phyloP scores from a whole-genome alignment of 768 basidiomycete genomes.

The Rhizopogon salebrosus region DNA sequence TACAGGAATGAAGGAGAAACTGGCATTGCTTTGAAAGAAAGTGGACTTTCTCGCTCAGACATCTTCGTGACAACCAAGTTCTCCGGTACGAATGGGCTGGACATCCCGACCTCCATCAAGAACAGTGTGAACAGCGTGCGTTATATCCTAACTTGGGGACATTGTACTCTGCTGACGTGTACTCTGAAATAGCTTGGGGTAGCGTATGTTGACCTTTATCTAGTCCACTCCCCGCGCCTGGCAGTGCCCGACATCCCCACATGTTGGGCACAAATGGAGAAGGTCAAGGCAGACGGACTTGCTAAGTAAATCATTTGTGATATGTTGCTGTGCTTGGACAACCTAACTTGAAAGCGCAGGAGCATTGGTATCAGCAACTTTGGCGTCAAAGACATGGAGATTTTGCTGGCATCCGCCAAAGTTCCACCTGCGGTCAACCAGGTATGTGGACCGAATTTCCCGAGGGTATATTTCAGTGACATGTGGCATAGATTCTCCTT shows the following conservation, averaged over 20 bases:
- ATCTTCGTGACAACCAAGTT: no score
- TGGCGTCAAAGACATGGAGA: slow-evolving; percentile 26
- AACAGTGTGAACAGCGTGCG: no score
- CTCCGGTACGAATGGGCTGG: no score
- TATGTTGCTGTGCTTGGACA: slow-evolving; percentile 5
- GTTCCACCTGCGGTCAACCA: slow-evolving; percentile 68
- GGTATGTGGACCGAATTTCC: slow-evolving; percentile 35
- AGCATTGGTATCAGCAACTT: slow-evolving; percentile 40
- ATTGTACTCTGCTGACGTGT: no score
- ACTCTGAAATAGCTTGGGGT: no score
- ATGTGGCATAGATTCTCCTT: slow-evolving; percentile 19
- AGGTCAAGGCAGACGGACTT: slow-evolving; percentile 3
- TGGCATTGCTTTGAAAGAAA: background rate
- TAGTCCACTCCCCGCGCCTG: no score
- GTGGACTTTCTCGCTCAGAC: no score
- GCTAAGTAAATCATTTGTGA: no score
- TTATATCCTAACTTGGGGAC: no score
- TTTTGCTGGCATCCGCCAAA: slow-evolving; percentile 39
- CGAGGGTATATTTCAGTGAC: background rate
- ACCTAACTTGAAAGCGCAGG: slow-evolving; percentile 16
- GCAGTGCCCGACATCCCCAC: no score
- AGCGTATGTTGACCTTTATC: no score
- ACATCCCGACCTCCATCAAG: no score
- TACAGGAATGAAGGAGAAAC: slow-evolving; percentile 56
- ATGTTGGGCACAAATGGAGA: slow-evolving; percentile 8